phyloP scores from a whole-genome alignment of 164 flowering plant species.

The Chimonanthus praecox region DNA sequence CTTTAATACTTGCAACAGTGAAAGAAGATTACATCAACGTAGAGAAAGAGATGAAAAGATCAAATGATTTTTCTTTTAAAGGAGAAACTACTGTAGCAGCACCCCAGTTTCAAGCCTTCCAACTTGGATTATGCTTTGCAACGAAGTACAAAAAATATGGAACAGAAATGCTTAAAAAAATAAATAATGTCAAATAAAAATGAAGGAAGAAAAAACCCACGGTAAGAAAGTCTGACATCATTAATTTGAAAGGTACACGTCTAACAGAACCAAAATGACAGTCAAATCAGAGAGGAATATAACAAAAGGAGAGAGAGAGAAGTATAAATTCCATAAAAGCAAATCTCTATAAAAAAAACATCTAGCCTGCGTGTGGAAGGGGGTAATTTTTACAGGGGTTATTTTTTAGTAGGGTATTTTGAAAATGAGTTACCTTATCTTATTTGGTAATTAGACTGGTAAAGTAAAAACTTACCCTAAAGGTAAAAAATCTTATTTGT shows the following conservation, averaged over 20 bases:
- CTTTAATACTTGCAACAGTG: conserved; percentile 3
- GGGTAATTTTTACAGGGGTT: too few species aligned
- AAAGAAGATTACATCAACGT: conserved; percentile 1
- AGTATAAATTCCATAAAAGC: background rate
- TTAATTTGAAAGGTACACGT: too few species aligned
- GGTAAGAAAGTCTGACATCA: background rate
- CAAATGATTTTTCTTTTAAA: background rate
- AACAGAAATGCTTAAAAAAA: background rate
- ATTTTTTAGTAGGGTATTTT: too few species aligned
- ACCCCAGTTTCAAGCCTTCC: background rate
- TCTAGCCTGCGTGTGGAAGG: too few species aligned
- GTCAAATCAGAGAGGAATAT: background rate
- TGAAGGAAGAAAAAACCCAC: background rate
- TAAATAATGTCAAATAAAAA: background rate
- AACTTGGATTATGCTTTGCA: background rate
- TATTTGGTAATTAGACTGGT: too few species aligned
- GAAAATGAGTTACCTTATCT: too few species aligned
- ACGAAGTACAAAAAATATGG: background rate
- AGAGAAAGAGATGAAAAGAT: background rate
- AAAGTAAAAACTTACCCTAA: too few species aligned
- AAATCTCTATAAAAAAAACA: background rate
- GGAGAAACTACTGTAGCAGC: background rate
- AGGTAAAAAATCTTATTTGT: too few species aligned
- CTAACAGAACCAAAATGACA: background rate
- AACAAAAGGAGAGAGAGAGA: background rate